Conservation (phyloP, 352 stramenopile species). For the Phytophthora pseudosyringae region DNA sequence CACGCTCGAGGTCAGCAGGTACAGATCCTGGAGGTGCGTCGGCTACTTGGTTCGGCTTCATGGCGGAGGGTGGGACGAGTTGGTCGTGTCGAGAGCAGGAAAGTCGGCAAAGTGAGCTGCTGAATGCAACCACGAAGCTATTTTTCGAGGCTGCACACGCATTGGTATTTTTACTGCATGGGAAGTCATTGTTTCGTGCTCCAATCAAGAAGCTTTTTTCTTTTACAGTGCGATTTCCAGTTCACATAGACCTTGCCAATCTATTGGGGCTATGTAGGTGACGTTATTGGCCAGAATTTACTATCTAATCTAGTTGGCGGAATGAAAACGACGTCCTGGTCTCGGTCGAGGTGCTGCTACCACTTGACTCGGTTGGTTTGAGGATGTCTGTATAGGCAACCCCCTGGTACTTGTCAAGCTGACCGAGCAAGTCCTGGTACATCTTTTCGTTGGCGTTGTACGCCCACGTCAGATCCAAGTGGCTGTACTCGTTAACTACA, state of each 20-base stretch:
- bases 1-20: constrained; percentile 26
- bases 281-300: neutral
- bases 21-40: constrained; percentile 23
- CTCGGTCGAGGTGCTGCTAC: constrained; percentile 3
- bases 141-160: constrained; percentile 14
- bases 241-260: no score
- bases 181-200: neutral
- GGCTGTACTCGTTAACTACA: constrained; percentile 48
- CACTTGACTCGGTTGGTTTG: neutral
- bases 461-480: constrained; percentile 61
- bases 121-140: constrained; percentile 21
- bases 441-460: constrained; percentile 49
- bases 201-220: neutral
- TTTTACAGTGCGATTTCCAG: no score
- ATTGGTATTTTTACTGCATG: constrained; percentile 28
- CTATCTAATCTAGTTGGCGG: constrained; percentile 26
- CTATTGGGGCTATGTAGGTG: no score
- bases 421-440: constrained; percentile 49
- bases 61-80: neutral
- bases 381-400: constrained; percentile 31
- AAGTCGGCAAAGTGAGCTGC: neutral
- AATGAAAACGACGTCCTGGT: constrained; percentile 26
- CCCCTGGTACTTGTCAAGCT: constrained; percentile 48
- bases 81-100: neutral
- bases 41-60: constrained; percentile 25